A percentile compares a stretch with the other conserved stretches of the same genome.
Conservation (phyloP, 106 monocot species). For the Cymbidium sinense region DNA sequence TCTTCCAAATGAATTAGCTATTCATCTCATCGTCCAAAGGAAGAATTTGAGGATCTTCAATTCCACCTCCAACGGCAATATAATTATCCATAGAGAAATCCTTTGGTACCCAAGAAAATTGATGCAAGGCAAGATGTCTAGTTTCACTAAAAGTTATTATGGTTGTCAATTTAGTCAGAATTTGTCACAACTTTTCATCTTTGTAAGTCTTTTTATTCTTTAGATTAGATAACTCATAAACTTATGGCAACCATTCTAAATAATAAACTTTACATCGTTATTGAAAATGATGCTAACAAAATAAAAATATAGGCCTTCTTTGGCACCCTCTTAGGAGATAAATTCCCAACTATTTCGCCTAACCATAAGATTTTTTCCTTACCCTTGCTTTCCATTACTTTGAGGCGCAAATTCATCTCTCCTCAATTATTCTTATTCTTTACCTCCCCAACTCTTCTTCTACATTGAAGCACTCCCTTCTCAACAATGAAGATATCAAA, state of each 20-base stretch:
- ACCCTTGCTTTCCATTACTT: background rate
- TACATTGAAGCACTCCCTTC: background rate
- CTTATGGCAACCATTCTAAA: background rate
- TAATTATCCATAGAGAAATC: background rate
- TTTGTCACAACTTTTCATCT: too few species aligned
- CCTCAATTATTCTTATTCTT: background rate
- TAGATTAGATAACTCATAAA: background rate
- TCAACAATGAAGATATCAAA: background rate
- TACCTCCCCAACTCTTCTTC: background rate
- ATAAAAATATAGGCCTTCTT: background rate
- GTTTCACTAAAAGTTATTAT: background rate
- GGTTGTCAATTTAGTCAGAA: background rate
- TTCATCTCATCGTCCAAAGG: background rate
- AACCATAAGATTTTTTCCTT: background rate
- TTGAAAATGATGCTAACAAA: background rate
- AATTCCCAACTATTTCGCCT: background rate
- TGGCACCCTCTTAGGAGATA: background rate
- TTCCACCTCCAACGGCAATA: background rate
- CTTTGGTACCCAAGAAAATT: background rate
- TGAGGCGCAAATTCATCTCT: background rate
- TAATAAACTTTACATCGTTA: background rate
- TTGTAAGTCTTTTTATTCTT: background rate
- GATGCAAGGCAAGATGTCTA: background rate
- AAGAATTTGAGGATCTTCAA: background rate
- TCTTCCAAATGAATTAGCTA: background rate